Evolutionary conservation across 2,329 filamentous ascomycete species (phyloP).

Genomic region (Didymella pomorum): DNA sequence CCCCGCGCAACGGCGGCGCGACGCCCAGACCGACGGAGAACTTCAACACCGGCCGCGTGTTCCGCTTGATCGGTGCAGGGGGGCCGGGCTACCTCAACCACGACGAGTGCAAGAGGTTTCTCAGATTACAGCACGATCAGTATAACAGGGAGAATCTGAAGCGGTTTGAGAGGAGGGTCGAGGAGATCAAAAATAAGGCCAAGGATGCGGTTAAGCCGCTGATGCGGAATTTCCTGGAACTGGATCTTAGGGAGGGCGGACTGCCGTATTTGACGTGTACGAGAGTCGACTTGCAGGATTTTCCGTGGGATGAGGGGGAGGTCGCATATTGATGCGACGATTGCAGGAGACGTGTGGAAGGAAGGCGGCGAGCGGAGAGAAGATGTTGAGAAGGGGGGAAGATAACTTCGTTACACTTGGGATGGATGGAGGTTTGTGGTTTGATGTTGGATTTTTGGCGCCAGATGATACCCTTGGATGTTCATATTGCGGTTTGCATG

Average conservation of each 20-base stretch:
- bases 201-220: conserved; percentile 83
- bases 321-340: not conserved
- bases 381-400: not conserved
- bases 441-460: not conserved
- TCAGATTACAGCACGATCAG: conserved; percentile 81
- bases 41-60: conserved; percentile 74
- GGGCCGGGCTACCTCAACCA: conserved; percentile 74
- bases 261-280: conserved; percentile 72
- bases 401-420: not conserved
- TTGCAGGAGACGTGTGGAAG: too few species aligned
- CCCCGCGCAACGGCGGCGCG: conserved; percentile 36
- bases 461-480: not conserved
- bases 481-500: not conserved
- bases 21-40: conserved; percentile 37
- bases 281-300: conserved; percentile 67
- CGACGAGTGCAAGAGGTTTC: conserved; percentile 89
- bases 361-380: too few species aligned
- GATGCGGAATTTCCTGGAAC: conserved; percentile 84
- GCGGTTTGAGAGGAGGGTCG: conserved; percentile 84
- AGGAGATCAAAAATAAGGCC: conserved; percentile 86
- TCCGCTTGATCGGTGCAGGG: conserved; percentile 75
- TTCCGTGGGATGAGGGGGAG: conserved; percentile 65
- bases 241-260: conserved; percentile 69
- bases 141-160: conserved; percentile 88
- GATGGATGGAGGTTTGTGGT: too few species aligned